phyloP scores from a whole-genome alignment of 2,329 filamentous ascomycete species.

The Penicillium capsulatum region DNA sequence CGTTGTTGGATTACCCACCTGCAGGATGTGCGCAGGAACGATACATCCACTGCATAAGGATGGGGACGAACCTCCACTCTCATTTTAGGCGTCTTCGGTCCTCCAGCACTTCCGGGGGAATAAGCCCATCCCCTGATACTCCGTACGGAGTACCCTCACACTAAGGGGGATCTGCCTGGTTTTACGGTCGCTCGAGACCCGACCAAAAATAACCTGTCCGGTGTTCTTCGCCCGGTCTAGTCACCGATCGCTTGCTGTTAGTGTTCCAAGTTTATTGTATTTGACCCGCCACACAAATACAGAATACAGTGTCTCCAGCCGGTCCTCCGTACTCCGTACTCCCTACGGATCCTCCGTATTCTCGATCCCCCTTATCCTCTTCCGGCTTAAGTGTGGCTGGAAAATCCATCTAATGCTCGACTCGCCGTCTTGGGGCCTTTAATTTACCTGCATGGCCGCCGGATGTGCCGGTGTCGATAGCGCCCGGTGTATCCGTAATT shows the following conservation, averaged over 20 bases:
- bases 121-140: too few species aligned
- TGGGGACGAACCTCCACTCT: constrained; percentile 2
- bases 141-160: not conserved
- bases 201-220: constrained; percentile 20
- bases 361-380: constrained; percentile 7
- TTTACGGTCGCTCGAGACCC: constrained; percentile 1
- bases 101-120: too few species aligned
- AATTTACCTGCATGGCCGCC: not conserved
- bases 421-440: not conserved
- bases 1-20: too few species aligned
- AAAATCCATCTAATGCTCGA: not conserved
- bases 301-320: too few species aligned
- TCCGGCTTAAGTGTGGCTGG: constrained; percentile 18
- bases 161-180: too few species aligned
- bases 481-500: too few species aligned
- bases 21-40: constrained; percentile 6
- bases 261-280: constrained; percentile 23
- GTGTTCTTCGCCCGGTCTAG: constrained; percentile 11
- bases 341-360: not conserved
- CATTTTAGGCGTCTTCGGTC: not conserved
- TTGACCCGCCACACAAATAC: constrained; percentile 7
- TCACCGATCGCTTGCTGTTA: constrained; percentile 19
- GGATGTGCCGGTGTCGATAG: too few species aligned
- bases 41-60: constrained; percentile 10
- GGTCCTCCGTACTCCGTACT: too few species aligned